Evolutionary conservation across 305 asterid genomes (phyloP), one percentile per base, ranked within the genome.

Genomic region (Salvia sclarea): DNA sequence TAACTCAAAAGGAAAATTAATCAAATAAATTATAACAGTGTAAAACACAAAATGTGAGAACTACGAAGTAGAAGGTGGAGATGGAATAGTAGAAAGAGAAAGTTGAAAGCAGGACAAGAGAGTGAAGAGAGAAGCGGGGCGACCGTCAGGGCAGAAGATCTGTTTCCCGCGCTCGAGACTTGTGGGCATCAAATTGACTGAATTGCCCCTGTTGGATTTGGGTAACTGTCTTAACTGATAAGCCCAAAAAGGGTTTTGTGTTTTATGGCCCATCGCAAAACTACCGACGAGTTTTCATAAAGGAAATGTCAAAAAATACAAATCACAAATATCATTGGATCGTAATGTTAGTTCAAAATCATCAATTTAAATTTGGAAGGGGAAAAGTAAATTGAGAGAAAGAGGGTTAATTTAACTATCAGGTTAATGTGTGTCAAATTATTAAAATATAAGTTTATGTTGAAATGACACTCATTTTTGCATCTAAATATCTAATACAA

Each of bases 121-220:
- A 4, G 38, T 20, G 0, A 67, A 61, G 35, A 16, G 6, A 9
- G 52, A 24, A 45, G 52, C 38, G 61, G 0, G 58, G 78, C 30
- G 66, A 17, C 35, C 24, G 56, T 8, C 33, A 12, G 71, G 62
- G 8, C 1, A 40, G 8, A 64, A 25, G 28, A 12, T 35, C 17
- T 50, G 53, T 74, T 78, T 78, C 82, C 82, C 82, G 82, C 82
- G 82, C 82, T 56, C 55, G 20, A n/a, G 6, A 25, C 9, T 8
- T 10, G 5, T 5, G 53, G 31, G 10, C 10, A 8, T 25, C 37
- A 35, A 60, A 63, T 69, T 37, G 57, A 75, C 79, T 57, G 38
- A 12, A 62, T 63, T 45, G 48, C 72, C 75, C 61, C 47, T 13
- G 2, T 37, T 37, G 13, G 43, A 37, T 37, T 8, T 37, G 11